A percentile compares a stretch with the other conserved stretches of the same genome.
phyloP scores from a whole-genome alignment of 2,329 filamentous ascomycete genomes.

The Herpotrichia juniperi region DNA sequence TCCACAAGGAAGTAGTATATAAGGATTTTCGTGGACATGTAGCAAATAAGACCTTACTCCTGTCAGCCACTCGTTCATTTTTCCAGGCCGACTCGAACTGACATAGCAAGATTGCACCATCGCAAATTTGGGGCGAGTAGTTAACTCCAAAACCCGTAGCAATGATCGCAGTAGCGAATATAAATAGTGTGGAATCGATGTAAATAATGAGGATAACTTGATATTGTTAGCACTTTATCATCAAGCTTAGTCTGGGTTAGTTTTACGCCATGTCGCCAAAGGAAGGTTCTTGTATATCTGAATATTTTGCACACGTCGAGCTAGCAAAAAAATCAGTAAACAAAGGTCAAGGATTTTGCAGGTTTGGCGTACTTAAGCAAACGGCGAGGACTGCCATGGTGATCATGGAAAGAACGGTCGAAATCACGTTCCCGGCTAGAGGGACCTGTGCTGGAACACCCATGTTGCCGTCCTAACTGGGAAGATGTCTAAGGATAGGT shows the following conservation, averaged over 20 bases:
- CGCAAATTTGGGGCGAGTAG: constrained; percentile 57
- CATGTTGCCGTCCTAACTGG: neutral
- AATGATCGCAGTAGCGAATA: constrained; percentile 62
- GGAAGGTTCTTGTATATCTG: constrained; percentile 27
- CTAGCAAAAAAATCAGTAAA: constrained; percentile 10
- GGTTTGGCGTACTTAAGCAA: constrained; percentile 10
- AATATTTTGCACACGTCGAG: constrained; percentile 29
- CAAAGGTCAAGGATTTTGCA: neutral
- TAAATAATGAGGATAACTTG: constrained; percentile 67
- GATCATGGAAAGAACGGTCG: constrained; percentile 25
- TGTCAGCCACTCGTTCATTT: constrained; percentile 7
- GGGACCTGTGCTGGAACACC: constrained; percentile 18
- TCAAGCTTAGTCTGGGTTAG: neutral
- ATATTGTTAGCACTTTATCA: constrained; percentile 1
- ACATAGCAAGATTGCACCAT: constrained; percentile 65
- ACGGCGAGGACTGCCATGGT: constrained; percentile 29
- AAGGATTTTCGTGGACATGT: constrained; percentile 68
- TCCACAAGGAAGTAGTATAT: constrained; percentile 72
- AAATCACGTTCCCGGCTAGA: constrained; percentile 26
- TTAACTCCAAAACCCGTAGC: constrained; percentile 65
- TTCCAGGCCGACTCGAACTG: neutral
- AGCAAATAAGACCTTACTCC: constrained; percentile 57
- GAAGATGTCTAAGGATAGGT: neutral
- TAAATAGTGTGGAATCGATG: constrained; percentile 65
- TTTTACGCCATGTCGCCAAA: constrained; percentile 26